Evolutionary conservation across 257 asterid species (phyloP), one percentile per base, ranked within the genome.

Genomic region (Solanum sitiens): DNA sequence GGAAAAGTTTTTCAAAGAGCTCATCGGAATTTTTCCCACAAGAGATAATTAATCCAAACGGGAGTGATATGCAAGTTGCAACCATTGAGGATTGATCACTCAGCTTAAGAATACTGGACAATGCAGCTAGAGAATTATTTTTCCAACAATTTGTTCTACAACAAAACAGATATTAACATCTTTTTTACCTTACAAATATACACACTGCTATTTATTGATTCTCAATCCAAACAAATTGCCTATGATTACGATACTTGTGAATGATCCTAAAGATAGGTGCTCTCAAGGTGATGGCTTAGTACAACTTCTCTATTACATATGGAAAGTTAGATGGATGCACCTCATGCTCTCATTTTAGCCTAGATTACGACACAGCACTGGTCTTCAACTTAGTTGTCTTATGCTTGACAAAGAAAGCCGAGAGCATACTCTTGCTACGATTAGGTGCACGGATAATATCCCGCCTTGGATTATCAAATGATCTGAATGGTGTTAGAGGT

Each of bases 361-460:
- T 63, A 82, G 47, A 59, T 83, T 79, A 90, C n/a, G 84, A 90
- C 44, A 88, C 88, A 12, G 88, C 82, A 74, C 85, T 80, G 11
- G 89, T 76, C 88, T 88, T 92, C 86, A 89, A 79, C 83, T 90
- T 93, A 65, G 89, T 88, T 40, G 94, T 83, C 94, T 96, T 95
- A 76, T 93, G 95, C 93, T 93, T 96, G 87, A 89, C 90, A 89
- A 94, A 96, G 93, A 96, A 92, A 37, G 94, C 86, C 2, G 99
- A 93, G 77, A 96, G 90, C 91, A 96, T 42, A 74, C 96, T 94
- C 89, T 92, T 96, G 87, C 96, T 94, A 37, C 96, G 94, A 73
- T 86, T 86, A 87, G 95, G 96, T 5, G 90, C 91, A 11, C 90
- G 92, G 47, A 91, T 89, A 75, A 79, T 61, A 86, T 91, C 86